Base-by-base conservation (phyloP, 305 asterid genomes). In the Fraxinus velutina region DNA sequence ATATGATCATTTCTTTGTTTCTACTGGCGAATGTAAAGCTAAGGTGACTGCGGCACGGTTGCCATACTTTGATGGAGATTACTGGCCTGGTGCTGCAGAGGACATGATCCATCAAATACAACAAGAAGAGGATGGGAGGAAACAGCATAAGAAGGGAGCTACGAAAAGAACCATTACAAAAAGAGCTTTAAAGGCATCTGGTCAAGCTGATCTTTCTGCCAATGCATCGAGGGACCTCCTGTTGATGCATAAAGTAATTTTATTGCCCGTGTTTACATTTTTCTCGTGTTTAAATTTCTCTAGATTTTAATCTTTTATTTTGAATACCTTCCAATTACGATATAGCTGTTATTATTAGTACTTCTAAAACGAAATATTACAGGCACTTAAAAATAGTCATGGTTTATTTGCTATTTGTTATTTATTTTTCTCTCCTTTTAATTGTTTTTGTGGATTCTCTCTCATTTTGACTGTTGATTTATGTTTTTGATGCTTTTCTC, bases 41-140 rank as follows among this genome's bases (percentile, higher is more conserved):
- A 94, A 92, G 89, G 92, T 93, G 80, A 97, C 99, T 85, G 99
- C 99, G 75, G 85, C 97, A 80, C 92, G 99, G 70, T 83, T 97
- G 85, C 99, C 99, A 36, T 97, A 97, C 86, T 97, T 97, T 76
- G 97, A 95, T 86, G 99, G 98, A 82, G 99, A 97, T 87, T 97
- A 97, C 84, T 97, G 99, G 99, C 99, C 99, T 82, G 99, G 98
- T 85, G 98, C 99, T 80, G 99, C 99, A 5, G 99, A 97, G 90
- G 97, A 97, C 88, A 97, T 93, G 90, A 89, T 97, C 81, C 81
- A 78, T 86, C 97, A 92, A 86, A 89, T 97, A 84, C 97, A 92
- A 86, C 97, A 97, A 89, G 98, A 94, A 81, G 98, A 93, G 86
- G 99, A 95, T 81, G 99, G 93, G 80, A 92, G 92, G 81, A 95